Evolutionary conservation across 1,284 basidiomycete species (phyloP), one percentile per base, ranked within the genome.

Genomic region (Gomphus sp.): DNA sequence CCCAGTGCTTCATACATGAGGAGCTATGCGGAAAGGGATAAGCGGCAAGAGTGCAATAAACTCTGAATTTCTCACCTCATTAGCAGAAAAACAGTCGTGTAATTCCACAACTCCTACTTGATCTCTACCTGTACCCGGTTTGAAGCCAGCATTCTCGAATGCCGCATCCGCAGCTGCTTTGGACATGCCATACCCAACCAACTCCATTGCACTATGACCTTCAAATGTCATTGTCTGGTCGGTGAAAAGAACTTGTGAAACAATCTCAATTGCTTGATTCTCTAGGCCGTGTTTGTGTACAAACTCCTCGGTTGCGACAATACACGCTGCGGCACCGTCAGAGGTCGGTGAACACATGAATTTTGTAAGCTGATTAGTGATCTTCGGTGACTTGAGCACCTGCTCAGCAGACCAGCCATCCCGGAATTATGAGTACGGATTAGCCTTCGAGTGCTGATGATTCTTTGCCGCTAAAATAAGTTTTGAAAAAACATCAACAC

Each of bases 391-490:
- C 11, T 77, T 76, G 52, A 89, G 68, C 22, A 92, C 79, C 65
- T 91, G 78, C 62, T 91, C 82, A 11, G 80, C 80, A 34, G 76
- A 84, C 85, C 87, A 89, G 6, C 85, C 85, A 64, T 85, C 78
- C 14, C 82, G 80, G 73, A 94, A 93, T 68, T 93, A 91, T 1
- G 90, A 86, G 66, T 94, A 93, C 0, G 91, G 91, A 66, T 93
- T 93, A 56, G 87, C 86, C 58, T 84, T 70, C 0, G 88, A 87
- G 69, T 94, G 91, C 62, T 78, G 82, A 69, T 93, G 91, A 66
- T 92, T 93, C 75, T 93, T 93, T 28, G 87, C 81, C 18, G 87
- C 88, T 89, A n/a, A n/a, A n/a, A n/a, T n/a, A n/a, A n/a, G n/a
- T n/a, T n/a, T n/a, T n/a, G n/a, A n/a, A 28, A 18, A 48, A 31